Evolutionary conservation across 768 basidiomycete species (phyloP).

Genomic region (Calocybe indica): DNA sequence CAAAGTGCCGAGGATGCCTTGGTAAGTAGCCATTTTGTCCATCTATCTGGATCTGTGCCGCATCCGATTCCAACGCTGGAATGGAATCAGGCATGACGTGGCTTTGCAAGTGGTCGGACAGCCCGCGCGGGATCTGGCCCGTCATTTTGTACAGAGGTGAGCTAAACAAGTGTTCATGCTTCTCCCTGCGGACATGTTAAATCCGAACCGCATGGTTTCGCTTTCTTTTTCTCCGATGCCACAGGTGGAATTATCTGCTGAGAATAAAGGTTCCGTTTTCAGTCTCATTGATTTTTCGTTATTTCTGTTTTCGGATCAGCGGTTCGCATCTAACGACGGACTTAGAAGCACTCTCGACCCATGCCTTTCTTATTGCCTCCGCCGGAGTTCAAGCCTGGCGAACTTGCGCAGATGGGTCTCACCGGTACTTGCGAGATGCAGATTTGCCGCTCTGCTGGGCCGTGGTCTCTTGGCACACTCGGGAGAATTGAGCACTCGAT

Average conservation of each 20-base stretch:
- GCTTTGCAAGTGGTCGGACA: conserved; percentile 94
- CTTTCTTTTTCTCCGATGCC: background rate
- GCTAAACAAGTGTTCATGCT: conserved; percentile 3
- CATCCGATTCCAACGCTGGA: background rate
- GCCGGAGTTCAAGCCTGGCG: conserved; percentile 81
- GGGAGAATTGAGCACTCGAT: conserved; percentile 86
- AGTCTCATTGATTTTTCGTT: background rate
- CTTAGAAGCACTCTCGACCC: conserved; percentile 79
- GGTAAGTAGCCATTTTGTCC: conserved; percentile 43
- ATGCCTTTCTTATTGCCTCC: conserved; percentile 96
- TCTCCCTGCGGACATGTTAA: too few species aligned
- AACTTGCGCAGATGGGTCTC: conserved; percentile 73
- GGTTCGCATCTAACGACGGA: conserved; percentile 6
- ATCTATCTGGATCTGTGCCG: background rate
- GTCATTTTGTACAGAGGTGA: conserved; percentile 92
- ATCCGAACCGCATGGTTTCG: background rate
- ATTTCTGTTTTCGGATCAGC: conserved; percentile 5
- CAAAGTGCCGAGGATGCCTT: conserved; percentile 93
- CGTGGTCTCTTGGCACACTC: conserved; percentile 93
- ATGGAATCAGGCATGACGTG: conserved; percentile 80
- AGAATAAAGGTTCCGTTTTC: conserved; percentile 72
- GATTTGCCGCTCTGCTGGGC: conserved; percentile 90
- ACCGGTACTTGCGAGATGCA: conserved; percentile 97
- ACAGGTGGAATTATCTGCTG: conserved; percentile 90
- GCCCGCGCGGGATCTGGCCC: conserved; percentile 88